Percentiles rank a stretch among this genome's conserved stretches.
Conservation (phyloP, 2,329 filamentous ascomycete species). For the Botrytis deweyae region DNA sequence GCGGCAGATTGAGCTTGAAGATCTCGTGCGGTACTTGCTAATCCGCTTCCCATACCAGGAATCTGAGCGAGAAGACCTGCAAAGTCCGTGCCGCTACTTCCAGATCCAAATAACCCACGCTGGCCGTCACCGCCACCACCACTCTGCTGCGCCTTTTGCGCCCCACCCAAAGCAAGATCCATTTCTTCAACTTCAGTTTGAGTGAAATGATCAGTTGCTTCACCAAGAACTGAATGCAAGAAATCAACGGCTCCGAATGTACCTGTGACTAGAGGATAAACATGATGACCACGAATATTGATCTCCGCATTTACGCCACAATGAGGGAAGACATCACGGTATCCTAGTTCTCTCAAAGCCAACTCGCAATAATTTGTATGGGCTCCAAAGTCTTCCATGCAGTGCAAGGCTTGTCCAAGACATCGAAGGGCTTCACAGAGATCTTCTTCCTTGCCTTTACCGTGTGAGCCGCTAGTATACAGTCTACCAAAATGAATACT, state of each 20-base stretch:
- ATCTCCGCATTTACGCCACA: slow-evolving; percentile 67
- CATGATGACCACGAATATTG: slow-evolving; percentile 61
- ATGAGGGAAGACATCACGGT: slow-evolving; percentile 69
- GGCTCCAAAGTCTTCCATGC: slow-evolving; percentile 66
- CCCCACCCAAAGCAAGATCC: slow-evolving; percentile 69
- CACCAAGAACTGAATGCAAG: slow-evolving; percentile 69
- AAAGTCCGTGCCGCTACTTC: slow-evolving; percentile 54
- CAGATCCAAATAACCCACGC: slow-evolving; percentile 40
- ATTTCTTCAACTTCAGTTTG: slow-evolving; percentile 83
- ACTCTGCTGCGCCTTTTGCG: slow-evolving; percentile 42
- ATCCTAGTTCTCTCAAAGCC: slow-evolving; percentile 69
- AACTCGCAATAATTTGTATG: slow-evolving; percentile 85
- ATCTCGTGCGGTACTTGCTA: slow-evolving; percentile 64
- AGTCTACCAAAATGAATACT: slow-evolving; percentile 76
- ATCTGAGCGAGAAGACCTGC: slow-evolving; percentile 73
- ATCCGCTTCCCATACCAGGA: slow-evolving; percentile 65
- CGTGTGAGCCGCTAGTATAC: slow-evolving; percentile 64
- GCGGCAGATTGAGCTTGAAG: slow-evolving; percentile 61
- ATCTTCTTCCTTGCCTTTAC: slow-evolving; percentile 69
- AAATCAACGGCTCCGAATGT: slow-evolving; percentile 83
- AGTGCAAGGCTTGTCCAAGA: slow-evolving; percentile 57
- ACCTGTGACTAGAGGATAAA: slow-evolving; percentile 73
- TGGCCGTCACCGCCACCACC: slow-evolving; percentile 40
- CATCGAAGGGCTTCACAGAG: slow-evolving; percentile 75
- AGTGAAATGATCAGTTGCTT: slow-evolving; percentile 80